Evolutionary conservation across 2,329 filamentous ascomycete species (phyloP), one percentile per base, ranked within the genome.

Genomic region (Coniochaeta sp.): DNA sequence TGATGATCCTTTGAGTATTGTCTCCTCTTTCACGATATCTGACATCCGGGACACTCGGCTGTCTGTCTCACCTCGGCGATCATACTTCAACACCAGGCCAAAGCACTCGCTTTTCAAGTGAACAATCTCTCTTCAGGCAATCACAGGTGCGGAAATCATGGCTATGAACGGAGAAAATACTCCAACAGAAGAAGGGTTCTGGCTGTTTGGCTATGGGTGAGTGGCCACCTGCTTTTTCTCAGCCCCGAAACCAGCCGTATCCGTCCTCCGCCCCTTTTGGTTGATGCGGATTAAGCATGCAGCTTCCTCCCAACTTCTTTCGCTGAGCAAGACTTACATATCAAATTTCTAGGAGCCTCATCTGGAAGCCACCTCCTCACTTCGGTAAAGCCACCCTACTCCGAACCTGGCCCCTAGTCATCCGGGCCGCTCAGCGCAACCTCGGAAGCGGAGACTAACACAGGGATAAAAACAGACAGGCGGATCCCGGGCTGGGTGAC

Each of bases 341-440:
- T 12, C 59, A 44, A 19, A 6, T 38, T 52, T 57, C 43, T 64
- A 95, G 93, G 77, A 96, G 92, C 73, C 77, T 99, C 72, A 97
- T 99, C 68, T 99, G 93, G 93, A 99, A 98, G 74, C 93, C 95
- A 60, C 95, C 95, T 63, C 95, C 95, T 66, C 90, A 96, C 72
- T 97, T 89, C 72, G 93, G 93, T 97, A 87, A 64, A 73, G 17
- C 16, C 52, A 17, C 5, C 56, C 7, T 14, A 17, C 31, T 12
- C 22, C 36, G n/a, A 64, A 28, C 60, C 55, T 59, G 54, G 22
- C 44, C n/a, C 19, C 19, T 59, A 44, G 58, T 62, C 33, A 34
- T 56, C 33, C 24, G 24, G 24, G 28, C 28, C 28, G 47, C 9
- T 11, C 14, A 28, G 24, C 24, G 16, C 17, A 33, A 19, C 26